Evolutionary conservation across 768 basidiomycete species (phyloP).

Genomic region (Rhizopogon roseolus): DNA sequence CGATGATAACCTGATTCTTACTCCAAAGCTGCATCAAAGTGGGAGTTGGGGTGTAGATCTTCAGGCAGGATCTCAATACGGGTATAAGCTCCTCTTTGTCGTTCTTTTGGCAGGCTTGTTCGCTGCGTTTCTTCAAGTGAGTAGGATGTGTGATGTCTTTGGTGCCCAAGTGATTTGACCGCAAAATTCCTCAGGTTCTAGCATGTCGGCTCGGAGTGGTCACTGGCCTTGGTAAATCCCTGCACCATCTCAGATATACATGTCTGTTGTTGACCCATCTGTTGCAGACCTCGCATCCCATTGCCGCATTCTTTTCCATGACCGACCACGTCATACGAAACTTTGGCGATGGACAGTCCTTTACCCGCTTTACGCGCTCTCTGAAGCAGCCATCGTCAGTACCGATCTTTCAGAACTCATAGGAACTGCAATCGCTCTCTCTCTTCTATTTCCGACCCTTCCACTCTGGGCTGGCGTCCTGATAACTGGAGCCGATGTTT

Average conservation of each 20-base stretch:
- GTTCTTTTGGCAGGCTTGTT: slow-evolving; percentile 80
- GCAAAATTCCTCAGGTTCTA: slow-evolving; percentile 46
- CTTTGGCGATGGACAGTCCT: slow-evolving; percentile 55
- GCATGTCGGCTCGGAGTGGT: slow-evolving; percentile 80
- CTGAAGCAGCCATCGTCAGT: slow-evolving; percentile 70
- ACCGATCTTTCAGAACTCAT: slow-evolving; percentile 82
- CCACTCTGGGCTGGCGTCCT: slow-evolving; percentile 70
- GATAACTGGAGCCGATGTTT: slow-evolving; percentile 63
- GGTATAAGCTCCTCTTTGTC: slow-evolving; percentile 83
- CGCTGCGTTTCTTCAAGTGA: slow-evolving; percentile 78
- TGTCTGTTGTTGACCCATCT: slow-evolving; percentile 16
- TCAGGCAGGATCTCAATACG: slow-evolving; percentile 80
- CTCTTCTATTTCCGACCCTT: slow-evolving; percentile 65
- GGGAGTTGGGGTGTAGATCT: slow-evolving; percentile 92
- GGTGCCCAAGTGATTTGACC: slow-evolving; percentile 1
- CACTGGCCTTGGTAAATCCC: slow-evolving; percentile 63
- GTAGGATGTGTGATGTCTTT: slow-evolving; percentile 6
- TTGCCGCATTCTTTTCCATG: slow-evolving; percentile 59
- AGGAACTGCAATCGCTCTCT: slow-evolving; percentile 76
- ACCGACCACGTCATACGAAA: slow-evolving; percentile 53
- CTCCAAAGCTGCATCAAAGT: slow-evolving; percentile 24
- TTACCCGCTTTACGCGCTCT: slow-evolving; percentile 59
- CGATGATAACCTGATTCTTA: slow-evolving; percentile 1
- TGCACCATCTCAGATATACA: not conserved
- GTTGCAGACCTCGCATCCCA: slow-evolving; percentile 54